These are phyloP conservation scores for Rhododendron molle DNA, from an alignment of 148 eudicot genomes.

Conservation along the genomic window DNA sequence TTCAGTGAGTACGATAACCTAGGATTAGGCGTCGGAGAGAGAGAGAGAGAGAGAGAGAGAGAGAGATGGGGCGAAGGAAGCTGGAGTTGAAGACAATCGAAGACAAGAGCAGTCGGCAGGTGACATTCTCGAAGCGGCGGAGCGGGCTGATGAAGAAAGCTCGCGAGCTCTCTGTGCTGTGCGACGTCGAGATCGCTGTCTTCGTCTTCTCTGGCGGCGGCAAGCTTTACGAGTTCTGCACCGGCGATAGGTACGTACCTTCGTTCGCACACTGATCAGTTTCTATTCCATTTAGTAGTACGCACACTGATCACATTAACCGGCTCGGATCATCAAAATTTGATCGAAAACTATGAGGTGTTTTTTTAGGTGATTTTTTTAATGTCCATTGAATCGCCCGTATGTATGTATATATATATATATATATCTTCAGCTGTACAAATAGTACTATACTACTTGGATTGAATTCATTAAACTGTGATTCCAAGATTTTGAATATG, in stretches of 20 bases:
- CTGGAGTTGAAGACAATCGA: constrained; percentile 12
- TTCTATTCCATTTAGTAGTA: too few relatives aligned
- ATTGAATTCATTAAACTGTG: neutral
- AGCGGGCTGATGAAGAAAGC: constrained; percentile 7
- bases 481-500: neutral
- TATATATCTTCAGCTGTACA: too few relatives aligned
- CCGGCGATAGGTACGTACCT: constrained; percentile 13
- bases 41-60: neutral
- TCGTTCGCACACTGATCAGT: too few relatives aligned
- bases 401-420: too few relatives aligned
- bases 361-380: too few relatives aligned
- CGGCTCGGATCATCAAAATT: too few relatives aligned
- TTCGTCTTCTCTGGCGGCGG: constrained; percentile 1
- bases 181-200: constrained; percentile 9
- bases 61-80: constrained; percentile 11
- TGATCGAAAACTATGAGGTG: too few relatives aligned
- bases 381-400: too few relatives aligned
- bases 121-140: constrained; percentile 12
- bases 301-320: too few relatives aligned
- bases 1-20: neutral
- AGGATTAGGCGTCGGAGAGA: neutral
- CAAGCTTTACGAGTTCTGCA: constrained; percentile 13
- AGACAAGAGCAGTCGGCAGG: constrained; percentile 8
- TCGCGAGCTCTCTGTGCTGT: neutral
- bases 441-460: neutral